phyloP scores from a whole-genome alignment of 2,329 filamentous ascomycete genomes.

The Stachybotrys echinatus region DNA sequence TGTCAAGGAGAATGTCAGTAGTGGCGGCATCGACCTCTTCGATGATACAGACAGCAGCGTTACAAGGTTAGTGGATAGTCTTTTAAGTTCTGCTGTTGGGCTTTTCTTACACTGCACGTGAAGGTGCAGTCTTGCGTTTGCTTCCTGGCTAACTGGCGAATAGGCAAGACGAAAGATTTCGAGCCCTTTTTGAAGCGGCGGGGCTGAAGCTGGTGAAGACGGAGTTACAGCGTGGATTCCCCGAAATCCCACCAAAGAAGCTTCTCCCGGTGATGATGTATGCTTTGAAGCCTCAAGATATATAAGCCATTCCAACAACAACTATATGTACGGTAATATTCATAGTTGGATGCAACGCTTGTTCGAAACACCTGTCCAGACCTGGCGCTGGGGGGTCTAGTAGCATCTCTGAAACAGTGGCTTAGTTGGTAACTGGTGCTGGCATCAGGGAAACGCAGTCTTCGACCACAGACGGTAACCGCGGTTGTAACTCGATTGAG shows the following conservation, averaged over 20 bases:
- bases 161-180: conserved; percentile 61
- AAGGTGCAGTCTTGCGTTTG: background rate
- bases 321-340: too few relatives aligned
- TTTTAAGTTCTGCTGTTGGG: background rate
- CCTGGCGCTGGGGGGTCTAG: too few relatives aligned
- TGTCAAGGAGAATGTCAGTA: conserved; percentile 64
- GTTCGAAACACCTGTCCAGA: too few relatives aligned
- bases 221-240: conserved; percentile 68
- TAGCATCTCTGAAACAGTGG: background rate
- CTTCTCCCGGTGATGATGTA: conserved; percentile 75
- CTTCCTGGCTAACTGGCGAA: background rate
- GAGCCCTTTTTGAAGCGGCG: conserved; percentile 61
- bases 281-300: conserved; percentile 54
- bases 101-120: background rate
- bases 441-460: background rate
- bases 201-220: conserved; percentile 63
- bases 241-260: conserved; percentile 39
- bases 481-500: background rate
- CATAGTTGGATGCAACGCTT: too few relatives aligned
- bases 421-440: background rate
- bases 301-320: background rate
- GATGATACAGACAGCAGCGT: conserved; percentile 74
- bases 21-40: conserved; percentile 58
- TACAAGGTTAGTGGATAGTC: conserved; percentile 46
- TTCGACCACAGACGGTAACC: background rate